Evolutionary conservation across 2,329 filamentous ascomycete genomes (phyloP), one percentile per base, ranked within the genome.

Genomic region (Paraphaeosphaeria sporulosa): DNA sequence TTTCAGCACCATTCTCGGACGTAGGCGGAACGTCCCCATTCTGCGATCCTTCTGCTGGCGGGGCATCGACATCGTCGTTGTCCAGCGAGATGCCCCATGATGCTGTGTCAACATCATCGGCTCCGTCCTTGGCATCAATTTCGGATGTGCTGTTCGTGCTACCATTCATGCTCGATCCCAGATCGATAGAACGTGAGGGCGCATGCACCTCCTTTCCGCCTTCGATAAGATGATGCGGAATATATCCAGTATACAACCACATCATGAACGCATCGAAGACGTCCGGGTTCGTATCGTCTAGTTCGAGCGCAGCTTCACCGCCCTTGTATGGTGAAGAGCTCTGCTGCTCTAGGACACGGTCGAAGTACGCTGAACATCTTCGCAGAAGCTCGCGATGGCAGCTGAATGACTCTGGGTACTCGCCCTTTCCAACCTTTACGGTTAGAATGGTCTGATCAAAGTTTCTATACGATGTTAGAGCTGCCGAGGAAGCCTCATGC

Each of bases 201-300:
- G 71, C 63, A 23, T 71, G 68, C 9, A 72, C 56, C 49, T 76
- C 74, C 50, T 75, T 76, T 2, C 71, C 69, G 7, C 74, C 74
- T 59, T 76, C 74, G 48, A 76, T 75, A 6, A 76, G 67, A 65
- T 76, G 74, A 25, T 76, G 74, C 6, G 74, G 74, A 23, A 76
- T 74, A 52, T 72, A 71, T 9, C 74, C 74, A 7, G 74, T 76
- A 56, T 76, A 55, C 25, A 76, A 60, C 74, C 74, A 76, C 56
- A 76, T 64, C 73, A 76, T 74, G 57, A 76, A 76, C 8, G 72
- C 70, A 59, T 76, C 74, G 49, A 76, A 76, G n/a, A 76, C 73
- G 55, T 76, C 74, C n/a, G 74, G 71, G 48, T 64, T 71, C 4
- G 71, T 73, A 36, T 76, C 72, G 9, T 74, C 68, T 8, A 76